Evolutionary conservation across 768 basidiomycete genomes (phyloP).

Genomic region (Suillus clintonianus): DNA sequence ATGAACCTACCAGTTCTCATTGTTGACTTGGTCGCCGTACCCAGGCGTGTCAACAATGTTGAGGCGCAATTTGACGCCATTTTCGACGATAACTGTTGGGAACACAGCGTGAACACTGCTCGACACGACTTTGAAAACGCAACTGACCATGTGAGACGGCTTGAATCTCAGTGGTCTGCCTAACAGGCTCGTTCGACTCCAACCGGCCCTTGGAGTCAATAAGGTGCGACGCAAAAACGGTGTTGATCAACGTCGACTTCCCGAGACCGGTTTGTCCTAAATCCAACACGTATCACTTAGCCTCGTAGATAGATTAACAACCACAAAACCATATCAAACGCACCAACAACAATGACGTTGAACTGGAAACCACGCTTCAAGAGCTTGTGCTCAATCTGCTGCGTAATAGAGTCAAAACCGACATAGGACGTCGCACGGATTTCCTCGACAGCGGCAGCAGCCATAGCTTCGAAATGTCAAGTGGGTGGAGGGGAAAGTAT

Average conservation of each 20-base stretch:
- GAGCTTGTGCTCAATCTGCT: slow-evolving; percentile 98
- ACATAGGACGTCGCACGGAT: slow-evolving; percentile 93
- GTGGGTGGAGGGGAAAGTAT: slow-evolving; percentile 5
- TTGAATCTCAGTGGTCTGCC: slow-evolving; percentile 97
- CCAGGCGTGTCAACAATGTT: slow-evolving; percentile 99
- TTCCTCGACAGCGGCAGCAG: slow-evolving; percentile 61
- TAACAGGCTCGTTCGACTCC: slow-evolving; percentile 82
- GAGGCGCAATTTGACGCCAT: slow-evolving; percentile 89
- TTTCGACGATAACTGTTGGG: slow-evolving; percentile 85
- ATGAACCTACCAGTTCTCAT: slow-evolving; percentile 85
- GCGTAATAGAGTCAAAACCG: slow-evolving; percentile 96
- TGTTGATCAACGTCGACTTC: slow-evolving; percentile 98
- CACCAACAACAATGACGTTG: slow-evolving; percentile 96
- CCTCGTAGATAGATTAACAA: background rate
- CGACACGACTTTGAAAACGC: background rate
- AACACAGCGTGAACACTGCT: slow-evolving; percentile 10
- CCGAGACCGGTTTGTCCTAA: slow-evolving; percentile 96
- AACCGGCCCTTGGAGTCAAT: slow-evolving; percentile 97
- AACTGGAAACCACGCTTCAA: slow-evolving; percentile 99
- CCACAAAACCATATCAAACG: slow-evolving; percentile 29
- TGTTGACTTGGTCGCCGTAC: slow-evolving; percentile 98
- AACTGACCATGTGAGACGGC: slow-evolving; percentile 87
- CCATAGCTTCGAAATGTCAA: slow-evolving; percentile 32
- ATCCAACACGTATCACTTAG: background rate
- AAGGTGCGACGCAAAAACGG: slow-evolving; percentile 97